Base-by-base conservation (phyloP, 176 grass and related monocot genomes). In the Echinochloa phyllopogon region DNA sequence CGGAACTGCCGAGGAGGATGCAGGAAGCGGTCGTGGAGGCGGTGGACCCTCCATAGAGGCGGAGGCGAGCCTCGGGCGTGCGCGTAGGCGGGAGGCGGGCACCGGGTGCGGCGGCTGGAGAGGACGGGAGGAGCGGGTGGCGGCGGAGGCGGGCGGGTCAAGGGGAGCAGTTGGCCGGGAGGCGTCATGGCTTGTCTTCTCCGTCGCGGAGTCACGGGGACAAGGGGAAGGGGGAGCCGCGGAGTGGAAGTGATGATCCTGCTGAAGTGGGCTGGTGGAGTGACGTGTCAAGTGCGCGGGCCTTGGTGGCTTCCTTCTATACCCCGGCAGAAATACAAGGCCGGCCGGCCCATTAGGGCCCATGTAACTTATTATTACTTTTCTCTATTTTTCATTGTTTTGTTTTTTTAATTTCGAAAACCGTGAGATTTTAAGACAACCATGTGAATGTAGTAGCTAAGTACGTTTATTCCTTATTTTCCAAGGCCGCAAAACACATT, bases 151-250 rank as follows among this genome's bases (percentile, higher is more conserved):
- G 59, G 75, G 65, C 84, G 70, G 78, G 71, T 73, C 61, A 82
- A 86, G 84, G 78, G 79, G 52, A 83, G 80, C 66, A 85, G 87
- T 68, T 89, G 70, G 79, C 83, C 79, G 41, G 83, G 55, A 70
- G 84, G 52, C 36, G 63, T 65, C 90, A 88, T 92, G 56, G 67
- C 39, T 86, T 69, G 57, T 74, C 63, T 83, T 68, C 66, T 82
- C 73, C 78, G 69, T 69, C 50, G 57, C 39, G 0, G 75, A 13
- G 75, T 62, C 36, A 41, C 52, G 49, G 50, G 40, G 42, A 10
- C 6, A 4, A 57, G 11, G 40, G 42, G 47, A 44, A 42, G 17
- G 87, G 68, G 29, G 24, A 38, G 75, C 39, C 71, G 61, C 55
- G 71, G 69, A 76, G 82, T 11, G 83, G 77, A 62, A 61, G 51